Percentiles rank a stretch among this genome's conserved stretches.
Conservation (phyloP, 441 rosid species). For the Eruca vesicaria region DNA sequence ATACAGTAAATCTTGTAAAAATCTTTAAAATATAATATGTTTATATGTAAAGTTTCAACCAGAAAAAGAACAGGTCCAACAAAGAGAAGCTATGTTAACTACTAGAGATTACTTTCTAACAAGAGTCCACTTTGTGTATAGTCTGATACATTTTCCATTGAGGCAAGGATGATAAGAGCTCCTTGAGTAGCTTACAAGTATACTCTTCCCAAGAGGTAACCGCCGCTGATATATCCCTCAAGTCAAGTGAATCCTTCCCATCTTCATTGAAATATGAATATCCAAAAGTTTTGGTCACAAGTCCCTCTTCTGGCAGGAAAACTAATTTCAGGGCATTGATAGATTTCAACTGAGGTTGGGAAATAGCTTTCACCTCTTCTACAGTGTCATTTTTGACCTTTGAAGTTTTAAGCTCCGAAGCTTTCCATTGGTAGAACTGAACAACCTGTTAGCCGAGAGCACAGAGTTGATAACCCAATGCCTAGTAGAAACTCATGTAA, state of each 20-base stretch:
- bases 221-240: conserved; percentile 43
- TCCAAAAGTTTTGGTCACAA: conserved; percentile 37
- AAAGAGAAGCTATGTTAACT: background rate
- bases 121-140: conserved; percentile 36
- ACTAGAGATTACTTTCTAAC: background rate
- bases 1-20: background rate
- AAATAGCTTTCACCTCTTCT: conserved; percentile 31
- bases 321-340: conserved; percentile 39
- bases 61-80: background rate
- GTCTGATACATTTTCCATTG: conserved; percentile 58
- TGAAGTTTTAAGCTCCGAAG: conserved; percentile 28
- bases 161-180: conserved; percentile 55
- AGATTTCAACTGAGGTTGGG: conserved; percentile 44
- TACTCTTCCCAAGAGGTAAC: conserved; percentile 53
- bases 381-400: conserved; percentile 18
- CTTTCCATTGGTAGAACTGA: conserved; percentile 66
- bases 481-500: background rate
- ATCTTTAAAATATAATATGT: background rate
- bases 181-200: conserved; percentile 36
- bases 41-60: background rate
- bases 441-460: conserved; percentile 44
- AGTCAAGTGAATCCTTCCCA: conserved; percentile 27
- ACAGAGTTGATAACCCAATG: background rate
- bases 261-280: background rate
- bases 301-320: conserved; percentile 40